Percentiles rank a stretch among this genome's conserved stretches.
phyloP scores from a whole-genome alignment of 768 basidiomycete genomes.

The Flagelloscypha sp. region DNA sequence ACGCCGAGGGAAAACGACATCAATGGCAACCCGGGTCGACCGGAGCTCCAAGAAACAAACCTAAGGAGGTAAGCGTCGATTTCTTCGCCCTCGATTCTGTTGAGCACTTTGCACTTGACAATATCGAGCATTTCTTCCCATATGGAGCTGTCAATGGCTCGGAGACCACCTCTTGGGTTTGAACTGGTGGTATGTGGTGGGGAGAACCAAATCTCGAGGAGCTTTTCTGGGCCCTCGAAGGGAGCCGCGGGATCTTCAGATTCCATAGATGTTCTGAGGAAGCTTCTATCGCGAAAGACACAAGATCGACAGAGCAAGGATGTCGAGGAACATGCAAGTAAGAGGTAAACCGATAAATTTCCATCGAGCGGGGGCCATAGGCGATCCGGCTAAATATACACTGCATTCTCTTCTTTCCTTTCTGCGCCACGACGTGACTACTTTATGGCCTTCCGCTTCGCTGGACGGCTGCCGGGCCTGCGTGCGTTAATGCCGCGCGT shows the following conservation, averaged over 20 bases:
- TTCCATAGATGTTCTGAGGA: constrained; percentile 8
- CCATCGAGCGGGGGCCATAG: not conserved
- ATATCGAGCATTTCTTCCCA: constrained; percentile 99
- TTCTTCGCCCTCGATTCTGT: constrained; percentile 79
- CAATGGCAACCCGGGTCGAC: not conserved
- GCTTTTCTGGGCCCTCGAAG: constrained; percentile 92
- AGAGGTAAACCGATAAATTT: constrained; percentile 12
- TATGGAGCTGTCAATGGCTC: constrained; percentile 60
- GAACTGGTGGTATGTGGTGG: constrained; percentile 42
- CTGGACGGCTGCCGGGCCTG: no score
- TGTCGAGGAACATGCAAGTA: constrained; percentile 37
- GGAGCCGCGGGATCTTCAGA: constrained; percentile 32
- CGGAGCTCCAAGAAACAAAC: constrained; percentile 35
- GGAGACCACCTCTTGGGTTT: constrained; percentile 57
- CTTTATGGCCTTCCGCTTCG: constrained; percentile 39
- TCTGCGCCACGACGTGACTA: constrained; percentile 26
- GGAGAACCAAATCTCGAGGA: constrained; percentile 96
- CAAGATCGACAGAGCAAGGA: constrained; percentile 19
- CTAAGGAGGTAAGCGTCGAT: constrained; percentile 94
- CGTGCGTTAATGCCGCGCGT: constrained; percentile 36
- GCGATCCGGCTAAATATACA: constrained; percentile 3
- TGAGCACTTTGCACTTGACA: constrained; percentile 94
- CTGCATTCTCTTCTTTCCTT: not conserved
- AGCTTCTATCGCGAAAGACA: constrained; percentile 41
- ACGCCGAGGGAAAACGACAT: constrained; percentile 13